phyloP scores from a whole-genome alignment of 139 green algal genomes.

The Chlamydomonas sphaeroides region DNA sequence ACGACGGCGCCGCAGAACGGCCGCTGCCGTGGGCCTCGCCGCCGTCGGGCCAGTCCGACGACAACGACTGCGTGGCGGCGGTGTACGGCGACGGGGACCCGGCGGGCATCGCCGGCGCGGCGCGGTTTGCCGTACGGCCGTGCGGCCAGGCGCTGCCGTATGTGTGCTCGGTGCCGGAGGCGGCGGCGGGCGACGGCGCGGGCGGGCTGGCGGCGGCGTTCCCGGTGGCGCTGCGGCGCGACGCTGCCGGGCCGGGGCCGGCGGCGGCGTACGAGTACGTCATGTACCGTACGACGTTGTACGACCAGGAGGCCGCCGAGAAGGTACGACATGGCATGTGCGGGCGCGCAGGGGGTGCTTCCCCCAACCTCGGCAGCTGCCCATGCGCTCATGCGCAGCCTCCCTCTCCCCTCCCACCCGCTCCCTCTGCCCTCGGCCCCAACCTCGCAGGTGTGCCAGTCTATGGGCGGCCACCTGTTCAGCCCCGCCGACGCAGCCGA shows the following conservation, averaged over 20 bases:
- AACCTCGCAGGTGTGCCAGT: slow-evolving; percentile 4
- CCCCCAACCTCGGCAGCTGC: too few relatives aligned
- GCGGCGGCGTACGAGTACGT: slow-evolving; percentile 15
- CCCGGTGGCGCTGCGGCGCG: slow-evolving; percentile 2
- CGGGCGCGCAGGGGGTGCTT: too few relatives aligned
- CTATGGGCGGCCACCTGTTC: slow-evolving; percentile 17
- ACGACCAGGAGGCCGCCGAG: not conserved
- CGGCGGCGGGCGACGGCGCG: not conserved
- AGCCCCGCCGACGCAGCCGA: not conserved
- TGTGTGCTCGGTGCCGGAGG: not conserved
- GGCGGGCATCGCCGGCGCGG: not conserved
- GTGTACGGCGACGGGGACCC: not conserved
- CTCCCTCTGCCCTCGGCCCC: too few relatives aligned
- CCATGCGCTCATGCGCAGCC: too few relatives aligned
- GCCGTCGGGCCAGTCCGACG: not conserved
- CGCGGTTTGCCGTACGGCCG: not conserved
- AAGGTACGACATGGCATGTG: too few relatives aligned
- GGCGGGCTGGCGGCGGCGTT: not conserved
- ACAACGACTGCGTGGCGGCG: not conserved
- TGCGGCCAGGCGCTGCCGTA: slow-evolving; percentile 8
- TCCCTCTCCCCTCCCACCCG: too few relatives aligned
- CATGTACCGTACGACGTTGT: not conserved
- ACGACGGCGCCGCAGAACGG: not conserved
- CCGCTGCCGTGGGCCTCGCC: not conserved
- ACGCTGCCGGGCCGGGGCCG: not conserved